Evolutionary conservation across 768 basidiomycete species (phyloP), one percentile per base, ranked within the genome.

Genomic region (Pisolithus sp.): DNA sequence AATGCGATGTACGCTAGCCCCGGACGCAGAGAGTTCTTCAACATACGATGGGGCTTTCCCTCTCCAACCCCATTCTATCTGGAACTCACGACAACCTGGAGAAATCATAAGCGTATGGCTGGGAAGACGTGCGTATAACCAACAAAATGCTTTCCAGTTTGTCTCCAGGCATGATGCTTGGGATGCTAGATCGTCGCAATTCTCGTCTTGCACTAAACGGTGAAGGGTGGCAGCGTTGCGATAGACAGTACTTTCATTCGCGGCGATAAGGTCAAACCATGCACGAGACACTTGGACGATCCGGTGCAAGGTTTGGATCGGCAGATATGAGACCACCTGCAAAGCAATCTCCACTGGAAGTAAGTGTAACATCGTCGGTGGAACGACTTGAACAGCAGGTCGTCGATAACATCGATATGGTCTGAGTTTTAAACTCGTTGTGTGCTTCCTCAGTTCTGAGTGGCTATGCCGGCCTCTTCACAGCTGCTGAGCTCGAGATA

Each of bases 81-180:
- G 67, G 37, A 71, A 57, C 38, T 76, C 75, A 52, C 71, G 71
- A 53, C 60, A 62, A 55, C 82, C 81, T 85, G 26, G 38, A 17
- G 28, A n/a, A 42, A 49, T 34, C 39, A 48, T 52, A 48, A 67
- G 61, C 23, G 21, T 46, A 18, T 31, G 53, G 28, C 28, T 48
- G 17, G 34, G 26, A 26, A 46, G 34, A 53, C 41, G 2, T 36
- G 46, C 47, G 52, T 21, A 46, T 31, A 3, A 53, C 55, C 50
- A 53, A 89, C 87, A 88, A 45, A 84, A 75, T 15, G 71, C 68
- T 56, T 77, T 80, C 86, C 86, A 89, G 49, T 64, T 53, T 49
- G 4, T 77, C 73, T 17, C 70, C 70, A 4, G 57, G 67, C 13
- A 71, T 68, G 7, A 60, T 53, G 0, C 72, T 71, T 50, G 70